Base-by-base conservation (phyloP, 495 filamentous ascomycete species). In the Xylaria sp. region DNA sequence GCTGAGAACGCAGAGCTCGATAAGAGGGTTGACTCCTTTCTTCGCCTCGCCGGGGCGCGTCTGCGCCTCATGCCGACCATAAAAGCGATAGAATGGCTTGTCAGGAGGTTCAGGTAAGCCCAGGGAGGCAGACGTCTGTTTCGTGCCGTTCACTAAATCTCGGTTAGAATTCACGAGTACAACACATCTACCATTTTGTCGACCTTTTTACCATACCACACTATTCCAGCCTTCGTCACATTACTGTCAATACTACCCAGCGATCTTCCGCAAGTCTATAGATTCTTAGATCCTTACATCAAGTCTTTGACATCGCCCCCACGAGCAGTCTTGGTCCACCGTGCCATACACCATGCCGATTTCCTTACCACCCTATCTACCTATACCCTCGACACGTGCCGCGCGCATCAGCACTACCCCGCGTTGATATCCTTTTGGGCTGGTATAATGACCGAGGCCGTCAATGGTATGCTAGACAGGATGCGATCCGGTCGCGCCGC, bases 11-110 rank as follows among this genome's bases (percentile, higher is more conserved):
- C 88, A 72, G 91, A 92, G 55, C 85, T 99, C 41, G 90, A 97
- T 81, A 81, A 82, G 52, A 93, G 88, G 46, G 78, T 98, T 62
- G 90, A 96, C 72, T 86, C 87, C 5, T 98, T 98, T 75, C 84
- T 99, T 57, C 90, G 89, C 33, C 83, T 97, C 9, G 88, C 93
- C 15, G 89, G 92, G 29, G 88, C 88, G n/a, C 86, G 91, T 58
- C 73, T 99, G 46, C 85, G 93, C 35, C 83, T 99, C 52, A 93
- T 89, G 78, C 94, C 95, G 19, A 93, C 93, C 1, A 86, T 96
- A 17, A 97, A 95, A 74, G 93, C 94, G 5, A 84, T 98, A 41
- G 97, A 99, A 82, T 99, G 96, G 96, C 86, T 98, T 29, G 86
- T 99, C 40, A 85, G 96, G 76, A 87, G 94, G 70, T 99, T 98